A percentile compares a stretch with the other conserved stretches of the same genome.
phyloP scores from a whole-genome alignment of 2,329 filamentous ascomycete species.

The Talaromyces sp. region DNA sequence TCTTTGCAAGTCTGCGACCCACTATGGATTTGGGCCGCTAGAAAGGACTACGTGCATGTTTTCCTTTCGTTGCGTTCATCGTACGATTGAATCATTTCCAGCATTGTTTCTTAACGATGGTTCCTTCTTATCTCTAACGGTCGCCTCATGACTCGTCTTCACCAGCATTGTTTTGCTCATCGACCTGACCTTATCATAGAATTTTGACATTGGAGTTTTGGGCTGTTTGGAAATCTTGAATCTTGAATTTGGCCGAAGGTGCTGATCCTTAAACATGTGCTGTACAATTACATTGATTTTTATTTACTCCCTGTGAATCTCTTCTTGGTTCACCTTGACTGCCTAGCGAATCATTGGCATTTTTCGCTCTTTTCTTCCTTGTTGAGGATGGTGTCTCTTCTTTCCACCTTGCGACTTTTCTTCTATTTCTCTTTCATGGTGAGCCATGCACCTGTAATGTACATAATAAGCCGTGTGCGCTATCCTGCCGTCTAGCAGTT shows the following conservation, averaged over 20 bases:
- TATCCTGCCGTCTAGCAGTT: not conserved
- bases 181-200: slow-evolving; percentile 8
- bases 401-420: not conserved
- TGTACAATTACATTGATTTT: slow-evolving; percentile 2
- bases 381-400: not conserved
- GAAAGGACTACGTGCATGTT: not conserved
- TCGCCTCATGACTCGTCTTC: slow-evolving; percentile 14
- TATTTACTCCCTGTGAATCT: not conserved
- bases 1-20: slow-evolving; percentile 58
- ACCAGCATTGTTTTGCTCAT: slow-evolving; percentile 11
- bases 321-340: not conserved
- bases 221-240: not conserved
- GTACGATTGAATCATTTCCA: not conserved
- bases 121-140: slow-evolving; percentile 11
- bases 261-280: slow-evolving; percentile 11
- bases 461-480: slow-evolving; percentile 4
- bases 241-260: slow-evolving; percentile 10
- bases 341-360: not conserved
- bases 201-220: slow-evolving; percentile 8
- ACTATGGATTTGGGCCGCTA: slow-evolving; percentile 49
- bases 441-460: not conserved
- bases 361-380: not conserved
- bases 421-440: not conserved
- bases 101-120: slow-evolving; percentile 13
- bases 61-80: not conserved